Base-by-base conservation (phyloP, 108 stramenopile genomes). In the Thalassiosira profunda region DNA sequence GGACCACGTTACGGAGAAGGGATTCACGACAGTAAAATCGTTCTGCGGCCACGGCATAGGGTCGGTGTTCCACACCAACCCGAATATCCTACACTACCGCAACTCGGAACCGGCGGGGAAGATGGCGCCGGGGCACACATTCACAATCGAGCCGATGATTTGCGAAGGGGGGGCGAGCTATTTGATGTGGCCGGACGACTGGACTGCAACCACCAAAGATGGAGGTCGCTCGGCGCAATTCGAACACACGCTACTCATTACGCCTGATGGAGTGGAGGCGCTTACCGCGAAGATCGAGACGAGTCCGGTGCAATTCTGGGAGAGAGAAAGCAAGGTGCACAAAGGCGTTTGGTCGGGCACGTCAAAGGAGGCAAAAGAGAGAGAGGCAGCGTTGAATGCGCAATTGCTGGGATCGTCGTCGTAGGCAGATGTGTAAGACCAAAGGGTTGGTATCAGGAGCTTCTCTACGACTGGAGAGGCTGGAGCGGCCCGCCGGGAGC, bases 141-240 rank as follows among this genome's bases (percentile, higher is more conserved):
- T 99, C 84, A 99, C 99, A n/a, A 99, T 99, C 62, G 99, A 99
- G 75, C 99, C 99, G 2, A 98, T 99, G 98, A 98, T 99, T 63
- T 96, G 95, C 56, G 96, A 98, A 70, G 98, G 97, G n/a, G 41
- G 59, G 2, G 42, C 46, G 5, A 46, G 78, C 49, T 40, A 51
- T 37, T 73, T 86, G 26, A 70, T 84, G 65, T 99, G 99, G 98
- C 84, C 90, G 14, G 99, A 99, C 79, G 91, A 94, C 58, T 99
- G 99, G 99, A 99, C 99, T 18, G 97, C 92, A 0, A 91, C 91
- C 7, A 96, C 96, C 11, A 63, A 58, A 12, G 93, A 96, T 74
- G 96, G 96, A 3, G 74, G 76, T 30, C 75, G 90, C 30, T 91
- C 90, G 38, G 95, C 97, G n/a, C 97, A 97, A 74, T 97, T 97